A percentile compares a stretch with the other conserved stretches of the same genome.
These are phyloP conservation scores for Trichophyton schoenleinii DNA, from an alignment of 2,329 filamentous ascomycete species.

Conservation along the genomic window DNA sequence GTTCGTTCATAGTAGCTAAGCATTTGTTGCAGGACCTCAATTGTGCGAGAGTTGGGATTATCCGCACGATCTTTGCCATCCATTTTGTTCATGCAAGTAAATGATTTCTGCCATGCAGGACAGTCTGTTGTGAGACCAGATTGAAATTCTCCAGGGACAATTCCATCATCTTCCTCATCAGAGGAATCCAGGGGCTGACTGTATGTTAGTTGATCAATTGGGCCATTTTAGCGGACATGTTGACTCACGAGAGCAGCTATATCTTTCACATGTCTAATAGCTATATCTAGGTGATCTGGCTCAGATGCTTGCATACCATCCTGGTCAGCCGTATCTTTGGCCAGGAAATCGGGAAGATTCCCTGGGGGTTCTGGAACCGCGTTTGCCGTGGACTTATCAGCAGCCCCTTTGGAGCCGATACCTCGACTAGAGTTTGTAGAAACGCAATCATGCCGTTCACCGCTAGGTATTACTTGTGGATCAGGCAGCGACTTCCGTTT, in stretches of 20 bases:
- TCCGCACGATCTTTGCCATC: slow-evolving; percentile 31
- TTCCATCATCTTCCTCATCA: slow-evolving; percentile 20
- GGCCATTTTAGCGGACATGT: not conserved
- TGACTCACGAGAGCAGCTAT: not conserved
- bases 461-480: not conserved
- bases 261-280: not conserved
- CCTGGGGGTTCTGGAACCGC: not conserved
- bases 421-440: not conserved
- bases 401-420: not conserved
- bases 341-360: not conserved
- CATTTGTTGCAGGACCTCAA: slow-evolving; percentile 68
- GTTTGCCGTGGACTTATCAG: too few species aligned
- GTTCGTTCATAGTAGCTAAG: slow-evolving; percentile 60
- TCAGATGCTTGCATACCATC: not conserved
- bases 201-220: not conserved
- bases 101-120: slow-evolving; percentile 31
- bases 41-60: slow-evolving; percentile 64
- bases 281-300: not conserved
- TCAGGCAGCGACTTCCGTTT: slow-evolving; percentile 13
- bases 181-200: not conserved
- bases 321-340: not conserved
- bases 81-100: slow-evolving; percentile 49
- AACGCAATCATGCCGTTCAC: not conserved
- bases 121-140: not conserved
- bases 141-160: not conserved